Conservation (phyloP, 2,329 filamentous ascomycete genomes). For the Balansia obtecta region DNA sequence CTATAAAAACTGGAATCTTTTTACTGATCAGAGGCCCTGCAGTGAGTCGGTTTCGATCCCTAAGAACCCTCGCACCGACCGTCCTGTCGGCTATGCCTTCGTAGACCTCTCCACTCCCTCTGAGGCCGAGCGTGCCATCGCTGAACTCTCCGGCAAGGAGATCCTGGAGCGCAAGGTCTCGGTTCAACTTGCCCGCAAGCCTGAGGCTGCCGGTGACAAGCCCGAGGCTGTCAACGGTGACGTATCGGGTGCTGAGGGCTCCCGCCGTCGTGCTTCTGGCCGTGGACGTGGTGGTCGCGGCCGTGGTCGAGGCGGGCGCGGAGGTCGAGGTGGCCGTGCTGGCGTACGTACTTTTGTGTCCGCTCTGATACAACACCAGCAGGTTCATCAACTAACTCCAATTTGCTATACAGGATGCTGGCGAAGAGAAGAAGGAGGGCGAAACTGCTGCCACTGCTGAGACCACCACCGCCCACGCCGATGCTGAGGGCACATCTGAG, state of each 20-base stretch:
- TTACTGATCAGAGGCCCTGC: constrained; percentile 10
- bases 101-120: constrained; percentile 91
- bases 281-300: constrained; percentile 58
- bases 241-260: constrained; percentile 54
- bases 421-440: constrained; percentile 35
- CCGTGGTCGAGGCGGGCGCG: constrained; percentile 55
- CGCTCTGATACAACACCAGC: neutral
- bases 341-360: constrained; percentile 16
- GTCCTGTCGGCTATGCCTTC: constrained; percentile 97
- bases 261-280: constrained; percentile 48
- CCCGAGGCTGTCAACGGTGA: constrained; percentile 64
- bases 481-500: constrained; percentile 36
- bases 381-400: constrained; percentile 25
- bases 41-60: constrained; percentile 99
- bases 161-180: constrained; percentile 98
- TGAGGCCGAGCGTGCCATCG: constrained; percentile 91
- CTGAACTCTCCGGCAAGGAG: constrained; percentile 91
- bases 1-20: neutral
- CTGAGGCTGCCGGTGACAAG: constrained; percentile 73
- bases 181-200: constrained; percentile 96
- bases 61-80: constrained; percentile 97
- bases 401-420: constrained; percentile 16
- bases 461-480: constrained; percentile 31
- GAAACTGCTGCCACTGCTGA: constrained; percentile 27
- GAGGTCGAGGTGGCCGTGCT: constrained; percentile 44